Conservation (phyloP, 2,329 filamentous ascomycete genomes). For the Dactylellina sp. region DNA sequence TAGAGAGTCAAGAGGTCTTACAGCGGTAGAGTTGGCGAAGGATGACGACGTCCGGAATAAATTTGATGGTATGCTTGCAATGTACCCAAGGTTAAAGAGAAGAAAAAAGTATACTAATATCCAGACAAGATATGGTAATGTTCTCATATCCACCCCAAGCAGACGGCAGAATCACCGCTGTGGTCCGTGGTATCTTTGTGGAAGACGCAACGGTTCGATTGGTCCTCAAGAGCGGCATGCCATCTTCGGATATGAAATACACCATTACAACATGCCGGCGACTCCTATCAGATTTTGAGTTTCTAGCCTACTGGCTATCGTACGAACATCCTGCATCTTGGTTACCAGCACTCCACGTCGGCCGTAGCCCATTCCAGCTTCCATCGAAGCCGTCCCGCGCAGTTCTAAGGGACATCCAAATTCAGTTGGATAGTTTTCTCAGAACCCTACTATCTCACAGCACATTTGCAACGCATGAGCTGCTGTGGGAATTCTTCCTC, state of each 20-base stretch:
- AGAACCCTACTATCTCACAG: conserved; percentile 87
- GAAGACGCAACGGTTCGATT: conserved; percentile 94
- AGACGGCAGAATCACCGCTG: conserved; percentile 87
- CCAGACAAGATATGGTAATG: conserved; percentile 77
- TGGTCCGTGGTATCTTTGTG: conserved; percentile 95
- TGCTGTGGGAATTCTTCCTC: conserved; percentile 98
- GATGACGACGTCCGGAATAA: conserved; percentile 97
- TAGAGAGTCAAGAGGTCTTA: conserved; percentile 86
- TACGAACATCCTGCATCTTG: conserved; percentile 95
- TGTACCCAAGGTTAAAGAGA: neutral
- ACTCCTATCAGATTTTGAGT: conserved; percentile 89
- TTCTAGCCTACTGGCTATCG: conserved; percentile 82
- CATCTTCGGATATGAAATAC: conserved; percentile 78
- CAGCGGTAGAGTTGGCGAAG: conserved; percentile 94
- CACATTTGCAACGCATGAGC: conserved; percentile 94
- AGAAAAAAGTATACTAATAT: conserved; percentile 3
- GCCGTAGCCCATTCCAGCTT: conserved; percentile 90
- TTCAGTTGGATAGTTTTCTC: conserved; percentile 86
- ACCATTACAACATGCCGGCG: conserved; percentile 94
- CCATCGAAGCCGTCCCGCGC: conserved; percentile 90
- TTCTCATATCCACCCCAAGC: conserved; percentile 78
- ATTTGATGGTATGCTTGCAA: conserved; percentile 73
- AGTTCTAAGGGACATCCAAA: conserved; percentile 86
- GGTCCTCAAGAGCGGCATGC: conserved; percentile 92
- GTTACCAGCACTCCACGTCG: conserved; percentile 81